These are phyloP conservation scores for Irpex rosettiformis DNA, from an alignment of 1,284 basidiomycete genomes.

Conservation along the genomic window DNA sequence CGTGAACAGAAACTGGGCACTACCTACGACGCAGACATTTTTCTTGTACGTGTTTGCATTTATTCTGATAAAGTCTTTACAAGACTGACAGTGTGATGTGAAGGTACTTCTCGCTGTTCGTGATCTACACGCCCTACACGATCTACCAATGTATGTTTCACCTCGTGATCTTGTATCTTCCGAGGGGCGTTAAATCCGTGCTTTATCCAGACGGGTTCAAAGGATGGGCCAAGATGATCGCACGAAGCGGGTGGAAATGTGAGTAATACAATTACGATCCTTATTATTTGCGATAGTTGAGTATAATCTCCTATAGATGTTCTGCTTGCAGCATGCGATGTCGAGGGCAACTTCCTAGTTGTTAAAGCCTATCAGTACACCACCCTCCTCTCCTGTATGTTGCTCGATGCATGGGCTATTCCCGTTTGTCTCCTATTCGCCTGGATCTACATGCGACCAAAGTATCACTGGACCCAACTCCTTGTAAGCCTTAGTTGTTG, in stretches of 20 bases:
- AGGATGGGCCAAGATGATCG: constrained; percentile 73
- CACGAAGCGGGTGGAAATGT: constrained; percentile 85
- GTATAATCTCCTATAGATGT: constrained; percentile 46
- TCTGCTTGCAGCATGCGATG: constrained; percentile 74
- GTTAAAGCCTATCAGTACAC: constrained; percentile 87
- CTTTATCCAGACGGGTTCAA: constrained; percentile 62
- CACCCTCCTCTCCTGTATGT: constrained; percentile 81
- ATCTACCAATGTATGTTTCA: constrained; percentile 63
- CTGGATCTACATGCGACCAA: constrained; percentile 77
- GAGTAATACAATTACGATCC: too few relatives aligned
- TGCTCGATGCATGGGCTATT: constrained; percentile 87
- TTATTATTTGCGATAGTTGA: not conserved
- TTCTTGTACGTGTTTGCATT: constrained; percentile 63
- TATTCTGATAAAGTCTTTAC: not conserved
- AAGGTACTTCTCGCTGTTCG: constrained; percentile 77
- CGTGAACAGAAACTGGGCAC: constrained; percentile 60
- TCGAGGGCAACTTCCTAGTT: constrained; percentile 83
- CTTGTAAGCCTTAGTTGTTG: constrained; percentile 41
- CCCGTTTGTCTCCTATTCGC: constrained; percentile 81
- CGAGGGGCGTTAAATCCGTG: constrained; percentile 3
- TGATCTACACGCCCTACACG: constrained; percentile 81
- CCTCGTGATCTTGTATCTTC: not conserved
- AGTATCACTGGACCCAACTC: constrained; percentile 80
- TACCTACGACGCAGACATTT: constrained; percentile 79
- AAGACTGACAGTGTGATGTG: not conserved